Evolutionary conservation across 108 stramenopile species (phyloP).

Genomic region (Schizochytrium sp.): DNA sequence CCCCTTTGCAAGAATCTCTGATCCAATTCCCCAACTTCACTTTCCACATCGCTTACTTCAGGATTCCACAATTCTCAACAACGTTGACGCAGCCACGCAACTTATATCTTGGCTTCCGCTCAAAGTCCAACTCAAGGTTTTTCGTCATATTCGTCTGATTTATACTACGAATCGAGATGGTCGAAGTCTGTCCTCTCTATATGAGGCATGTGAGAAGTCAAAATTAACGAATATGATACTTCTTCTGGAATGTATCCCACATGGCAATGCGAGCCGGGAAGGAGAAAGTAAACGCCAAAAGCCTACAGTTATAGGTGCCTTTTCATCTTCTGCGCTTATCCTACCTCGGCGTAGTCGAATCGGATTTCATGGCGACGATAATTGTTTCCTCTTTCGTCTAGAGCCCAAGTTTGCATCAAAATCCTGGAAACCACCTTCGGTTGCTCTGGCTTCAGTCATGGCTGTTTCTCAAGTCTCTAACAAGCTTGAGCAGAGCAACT

Average conservation of each 20-base stretch:
- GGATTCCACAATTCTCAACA: neutral
- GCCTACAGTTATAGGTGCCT: neutral
- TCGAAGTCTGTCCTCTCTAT: neutral
- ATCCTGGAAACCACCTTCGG: constrained; percentile 12
- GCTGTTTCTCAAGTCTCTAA: neutral
- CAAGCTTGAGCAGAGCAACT: neutral
- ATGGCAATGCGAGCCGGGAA: neutral
- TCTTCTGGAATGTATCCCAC: neutral
- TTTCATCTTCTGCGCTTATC: neutral
- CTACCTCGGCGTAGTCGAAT: neutral
- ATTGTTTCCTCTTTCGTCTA: constrained; percentile 49
- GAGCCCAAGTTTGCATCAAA: neutral
- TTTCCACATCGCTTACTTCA: neutral
- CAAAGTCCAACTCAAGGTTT: neutral
- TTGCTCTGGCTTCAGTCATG: neutral
- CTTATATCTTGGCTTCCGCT: constrained; percentile 35
- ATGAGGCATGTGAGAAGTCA: constrained; percentile 18
- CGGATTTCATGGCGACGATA: neutral
- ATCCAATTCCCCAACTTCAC: neutral
- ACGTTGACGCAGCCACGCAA: neutral
- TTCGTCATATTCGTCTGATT: neutral
- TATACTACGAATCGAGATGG: constrained; percentile 43
- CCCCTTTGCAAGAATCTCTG: neutral
- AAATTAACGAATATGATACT: neutral
- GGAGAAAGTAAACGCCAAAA: neutral